Conservation (phyloP, 2,329 filamentous ascomycete species). For the Aureobasidium sp. region DNA sequence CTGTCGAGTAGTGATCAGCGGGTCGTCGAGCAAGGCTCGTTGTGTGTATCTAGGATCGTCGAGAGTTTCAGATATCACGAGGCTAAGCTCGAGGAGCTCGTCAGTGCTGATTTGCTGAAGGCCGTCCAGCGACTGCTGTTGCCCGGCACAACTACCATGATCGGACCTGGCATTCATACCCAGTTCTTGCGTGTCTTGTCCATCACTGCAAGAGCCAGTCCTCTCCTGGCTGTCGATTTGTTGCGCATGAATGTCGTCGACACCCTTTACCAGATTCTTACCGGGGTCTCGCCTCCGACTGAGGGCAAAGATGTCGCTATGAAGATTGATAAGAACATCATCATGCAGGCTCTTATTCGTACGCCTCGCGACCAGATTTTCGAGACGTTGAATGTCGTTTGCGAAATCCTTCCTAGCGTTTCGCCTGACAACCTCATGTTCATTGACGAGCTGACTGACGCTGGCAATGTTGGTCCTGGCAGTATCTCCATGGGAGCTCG, state of each 20-base stretch:
- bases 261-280: slow-evolving; percentile 93
- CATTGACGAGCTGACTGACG: slow-evolving; percentile 44
- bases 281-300: slow-evolving; percentile 83
- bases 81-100: slow-evolving; percentile 82
- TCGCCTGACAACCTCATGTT: slow-evolving; percentile 51
- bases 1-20: slow-evolving; percentile 88
- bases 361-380: slow-evolving; percentile 92
- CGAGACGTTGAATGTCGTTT: slow-evolving; percentile 95
- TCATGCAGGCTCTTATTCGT: slow-evolving; percentile 98
- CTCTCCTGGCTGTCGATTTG: slow-evolving; percentile 76
- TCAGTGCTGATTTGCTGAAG: slow-evolving; percentile 78
- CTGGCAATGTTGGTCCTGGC: slow-evolving; percentile 43
- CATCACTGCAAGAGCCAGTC: slow-evolving; percentile 83
- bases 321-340: slow-evolving; percentile 91
- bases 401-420: slow-evolving; percentile 78
- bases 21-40: slow-evolving; percentile 91
- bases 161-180: slow-evolving; percentile 89
- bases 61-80: slow-evolving; percentile 93
- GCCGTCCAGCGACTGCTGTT: slow-evolving; percentile 81
- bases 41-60: slow-evolving; percentile 91
- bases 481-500: slow-evolving; percentile 37
- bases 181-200: slow-evolving; percentile 89
- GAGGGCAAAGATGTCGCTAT: slow-evolving; percentile 69
- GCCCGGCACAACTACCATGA: slow-evolving; percentile 90
- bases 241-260: slow-evolving; percentile 97